Conservation (phyloP, 306 rosid genomes). For the Begonia loranthoides region DNA sequence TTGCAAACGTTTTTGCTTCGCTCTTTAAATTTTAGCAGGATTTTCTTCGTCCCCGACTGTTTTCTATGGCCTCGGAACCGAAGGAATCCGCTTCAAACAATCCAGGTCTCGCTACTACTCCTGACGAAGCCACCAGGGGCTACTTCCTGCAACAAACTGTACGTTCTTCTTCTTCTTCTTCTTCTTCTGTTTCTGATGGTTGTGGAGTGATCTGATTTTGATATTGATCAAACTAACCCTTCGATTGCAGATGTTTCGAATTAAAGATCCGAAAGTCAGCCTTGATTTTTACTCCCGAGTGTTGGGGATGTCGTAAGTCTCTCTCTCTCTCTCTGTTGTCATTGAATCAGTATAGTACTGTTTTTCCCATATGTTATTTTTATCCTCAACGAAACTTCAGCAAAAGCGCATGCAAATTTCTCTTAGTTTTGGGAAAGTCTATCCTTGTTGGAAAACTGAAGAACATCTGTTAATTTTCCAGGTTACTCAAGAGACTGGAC, state of each 20-base stretch:
- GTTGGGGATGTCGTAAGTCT: constrained; percentile 93
- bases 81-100: constrained; percentile 61
- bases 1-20: not conserved
- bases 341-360: not conserved
- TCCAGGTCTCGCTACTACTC: constrained; percentile 56
- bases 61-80: constrained; percentile 65
- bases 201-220: not conserved
- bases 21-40: constrained; percentile 20
- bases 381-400: not conserved
- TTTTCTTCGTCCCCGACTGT: constrained; percentile 24
- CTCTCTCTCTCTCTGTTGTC: not conserved
- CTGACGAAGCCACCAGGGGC: constrained; percentile 70
- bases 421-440: too few relatives aligned
- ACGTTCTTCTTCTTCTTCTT: constrained; percentile 4
- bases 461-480: constrained; percentile 16
- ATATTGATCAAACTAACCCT: too few relatives aligned
- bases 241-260: constrained; percentile 47
- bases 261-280: constrained; percentile 89
- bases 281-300: constrained; percentile 86
- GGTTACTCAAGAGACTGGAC: constrained; percentile 89
- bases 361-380: not conserved
- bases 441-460: too few relatives aligned
- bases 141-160: constrained; percentile 94
- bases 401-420: not conserved
- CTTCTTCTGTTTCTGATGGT: not conserved